These are phyloP conservation scores for Gossypium anomalum DNA, from an alignment of 345 rosid species.

Conservation along the genomic window DNA sequence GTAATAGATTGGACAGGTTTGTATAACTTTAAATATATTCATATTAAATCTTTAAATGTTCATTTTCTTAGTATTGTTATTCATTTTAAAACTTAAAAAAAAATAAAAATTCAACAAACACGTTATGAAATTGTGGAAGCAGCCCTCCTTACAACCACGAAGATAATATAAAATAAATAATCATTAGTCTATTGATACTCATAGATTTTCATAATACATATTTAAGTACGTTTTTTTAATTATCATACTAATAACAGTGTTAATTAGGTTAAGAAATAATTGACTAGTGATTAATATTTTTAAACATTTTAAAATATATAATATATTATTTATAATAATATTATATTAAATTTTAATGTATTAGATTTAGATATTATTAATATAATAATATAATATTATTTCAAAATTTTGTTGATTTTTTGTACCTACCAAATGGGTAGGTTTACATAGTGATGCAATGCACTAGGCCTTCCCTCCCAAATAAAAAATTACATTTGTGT, in stretches of 20 bases:
- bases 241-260: too few relatives aligned
- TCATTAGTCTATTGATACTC: neutral
- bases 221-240: too few relatives aligned
- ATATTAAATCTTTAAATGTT: slow-evolving; percentile 6
- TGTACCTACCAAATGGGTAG: slow-evolving; percentile 16
- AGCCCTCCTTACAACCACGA: neutral
- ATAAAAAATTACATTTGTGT: neutral
- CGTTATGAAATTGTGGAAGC: slow-evolving; percentile 6
- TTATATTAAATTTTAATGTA: too few relatives aligned
- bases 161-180: neutral
- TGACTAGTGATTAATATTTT: too few relatives aligned
- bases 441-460: slow-evolving; percentile 20
- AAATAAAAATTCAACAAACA: neutral
- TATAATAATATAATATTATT: too few relatives aligned
- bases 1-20: slow-evolving; percentile 15
- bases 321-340: too few relatives aligned
- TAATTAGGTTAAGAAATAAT: too few relatives aligned
- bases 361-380: too few relatives aligned
- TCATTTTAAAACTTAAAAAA: slow-evolving; percentile 8
- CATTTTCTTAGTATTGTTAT: neutral
- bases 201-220: too few relatives aligned
- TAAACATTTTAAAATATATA: too few relatives aligned
- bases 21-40: neutral
- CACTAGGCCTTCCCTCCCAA: neutral
- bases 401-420: too few relatives aligned